Conservation (phyloP, 352 stramenopile species). For the Phytopythium cucurbitacearum region DNA sequence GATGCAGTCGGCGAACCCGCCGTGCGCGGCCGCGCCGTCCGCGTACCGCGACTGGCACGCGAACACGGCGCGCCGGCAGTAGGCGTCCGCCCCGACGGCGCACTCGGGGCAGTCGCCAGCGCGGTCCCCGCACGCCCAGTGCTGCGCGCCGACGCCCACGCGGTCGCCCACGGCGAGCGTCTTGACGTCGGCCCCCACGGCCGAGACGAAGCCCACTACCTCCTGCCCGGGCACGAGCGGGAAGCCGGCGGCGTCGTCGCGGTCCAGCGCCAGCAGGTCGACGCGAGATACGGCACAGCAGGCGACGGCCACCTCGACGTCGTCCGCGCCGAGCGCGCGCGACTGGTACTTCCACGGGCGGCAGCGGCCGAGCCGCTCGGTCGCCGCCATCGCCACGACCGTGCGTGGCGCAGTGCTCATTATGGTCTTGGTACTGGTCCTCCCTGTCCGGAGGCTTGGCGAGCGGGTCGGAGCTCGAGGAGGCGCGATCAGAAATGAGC, state of each 20-base stretch:
- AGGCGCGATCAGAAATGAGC: too few relatives aligned
- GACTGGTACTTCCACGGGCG: slow-evolving; percentile 29
- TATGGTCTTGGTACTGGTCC: too few relatives aligned
- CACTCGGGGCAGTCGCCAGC: slow-evolving; percentile 55
- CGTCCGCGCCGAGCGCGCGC: slow-evolving; percentile 29
- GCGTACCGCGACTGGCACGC: slow-evolving; percentile 42
- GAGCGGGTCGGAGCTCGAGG: too few relatives aligned
- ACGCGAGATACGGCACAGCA: slow-evolving; percentile 58
- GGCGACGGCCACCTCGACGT: slow-evolving; percentile 60
- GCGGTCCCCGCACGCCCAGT: slow-evolving; percentile 49
- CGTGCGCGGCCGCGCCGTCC: slow-evolving; percentile 28
- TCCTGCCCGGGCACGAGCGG: slow-evolving; percentile 29
- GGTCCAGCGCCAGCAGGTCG: slow-evolving; percentile 14
- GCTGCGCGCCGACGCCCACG: slow-evolving; percentile 71
- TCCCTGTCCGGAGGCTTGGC: too few relatives aligned
- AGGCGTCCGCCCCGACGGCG: slow-evolving; percentile 37
- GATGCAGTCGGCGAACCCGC: slow-evolving; percentile 65
- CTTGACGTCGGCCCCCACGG: slow-evolving; percentile 23
- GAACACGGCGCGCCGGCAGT: slow-evolving; percentile 36
- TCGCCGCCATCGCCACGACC: slow-evolving; percentile 33
- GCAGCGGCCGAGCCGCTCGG: slow-evolving; percentile 17
- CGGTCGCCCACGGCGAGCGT: slow-evolving; percentile 43
- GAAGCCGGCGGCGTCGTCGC: slow-evolving; percentile 20
- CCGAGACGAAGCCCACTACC: slow-evolving; percentile 6
- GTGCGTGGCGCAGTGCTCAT: slow-evolving; percentile 2